phyloP scores from a whole-genome alignment of 345 rosid species.

The Linum usitatissimum region DNA sequence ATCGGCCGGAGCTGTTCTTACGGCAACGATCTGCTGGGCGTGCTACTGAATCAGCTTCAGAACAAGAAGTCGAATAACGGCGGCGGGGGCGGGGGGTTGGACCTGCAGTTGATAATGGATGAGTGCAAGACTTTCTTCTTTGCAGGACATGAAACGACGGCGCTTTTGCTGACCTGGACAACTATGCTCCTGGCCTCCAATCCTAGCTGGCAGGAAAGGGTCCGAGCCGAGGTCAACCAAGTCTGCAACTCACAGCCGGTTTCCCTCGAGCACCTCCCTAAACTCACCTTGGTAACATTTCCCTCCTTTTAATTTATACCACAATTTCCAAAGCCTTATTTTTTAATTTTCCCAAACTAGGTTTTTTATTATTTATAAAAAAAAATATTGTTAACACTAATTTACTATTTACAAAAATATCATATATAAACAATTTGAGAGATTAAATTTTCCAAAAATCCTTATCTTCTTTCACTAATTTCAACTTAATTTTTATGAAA shows the following conservation, averaged over 20 bases:
- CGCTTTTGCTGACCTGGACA: constrained; percentile 88
- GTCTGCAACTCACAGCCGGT: constrained; percentile 60
- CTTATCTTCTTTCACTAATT: too few species aligned
- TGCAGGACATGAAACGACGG: constrained; percentile 92
- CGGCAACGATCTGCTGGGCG: constrained; percentile 76
- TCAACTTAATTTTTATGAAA: too few species aligned
- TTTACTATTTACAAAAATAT: too few species aligned
- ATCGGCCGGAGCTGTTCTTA: constrained; percentile 67
- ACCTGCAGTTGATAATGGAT: constrained; percentile 84
- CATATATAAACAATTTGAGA: too few species aligned
- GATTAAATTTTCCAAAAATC: too few species aligned
- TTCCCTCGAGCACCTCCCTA: constrained; percentile 61
- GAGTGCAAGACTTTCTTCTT: constrained; percentile 96
- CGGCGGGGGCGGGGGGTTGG: constrained; percentile 29
- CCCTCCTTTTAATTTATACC: background rate
- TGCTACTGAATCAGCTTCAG: constrained; percentile 64
- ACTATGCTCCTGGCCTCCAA: constrained; percentile 74
- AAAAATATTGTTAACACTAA: too few species aligned
- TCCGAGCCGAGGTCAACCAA: constrained; percentile 45
- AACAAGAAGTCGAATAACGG: constrained; percentile 21
- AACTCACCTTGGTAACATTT: constrained; percentile 46
- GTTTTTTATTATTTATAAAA: too few species aligned
- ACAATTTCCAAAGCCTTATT: background rate
- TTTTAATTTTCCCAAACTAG: too few species aligned
- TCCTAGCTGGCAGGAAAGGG: constrained; percentile 81